phyloP scores from a whole-genome alignment of 2,329 filamentous ascomycete genomes.

The Penicillium frequentans region DNA sequence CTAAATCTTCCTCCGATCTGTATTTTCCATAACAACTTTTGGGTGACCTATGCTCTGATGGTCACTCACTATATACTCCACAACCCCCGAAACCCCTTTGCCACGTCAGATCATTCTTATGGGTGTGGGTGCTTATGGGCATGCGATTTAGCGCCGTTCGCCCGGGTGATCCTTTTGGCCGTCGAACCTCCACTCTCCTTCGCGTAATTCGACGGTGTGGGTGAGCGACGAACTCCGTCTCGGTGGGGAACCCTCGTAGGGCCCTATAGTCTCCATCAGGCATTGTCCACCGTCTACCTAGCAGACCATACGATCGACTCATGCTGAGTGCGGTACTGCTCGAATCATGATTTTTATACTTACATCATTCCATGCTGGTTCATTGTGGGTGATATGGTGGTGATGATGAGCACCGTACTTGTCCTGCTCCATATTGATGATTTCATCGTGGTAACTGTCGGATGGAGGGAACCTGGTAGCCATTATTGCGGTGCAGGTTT shows the following conservation, averaged over 20 bases:
- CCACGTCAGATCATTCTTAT: background rate
- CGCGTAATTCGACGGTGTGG: slow-evolving; percentile 14
- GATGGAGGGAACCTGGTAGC: slow-evolving; percentile 2
- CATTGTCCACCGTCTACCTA: background rate
- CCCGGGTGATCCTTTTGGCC: slow-evolving; percentile 12
- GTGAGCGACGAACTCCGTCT: slow-evolving; percentile 12
- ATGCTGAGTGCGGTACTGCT: background rate
- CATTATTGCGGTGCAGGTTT: background rate
- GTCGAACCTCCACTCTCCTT: slow-evolving; percentile 17
- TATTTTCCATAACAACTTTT: background rate
- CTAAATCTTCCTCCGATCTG: background rate
- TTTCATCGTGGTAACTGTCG: slow-evolving; percentile 7
- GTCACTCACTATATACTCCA: background rate
- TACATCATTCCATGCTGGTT: background rate
- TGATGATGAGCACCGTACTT: slow-evolving; percentile 6
- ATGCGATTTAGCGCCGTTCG: slow-evolving; percentile 9
- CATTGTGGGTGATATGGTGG: background rate
- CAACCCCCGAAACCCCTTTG: background rate
- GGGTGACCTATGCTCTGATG: background rate
- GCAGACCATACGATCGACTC: background rate
- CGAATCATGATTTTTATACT: background rate
- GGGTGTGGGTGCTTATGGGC: background rate
- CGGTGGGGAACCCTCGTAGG: background rate
- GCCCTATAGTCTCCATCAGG: background rate
- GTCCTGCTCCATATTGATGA: slow-evolving; percentile 9